Conservation (phyloP, 2,329 filamentous ascomycete genomes). For the Sarocladiaceae sp. region DNA sequence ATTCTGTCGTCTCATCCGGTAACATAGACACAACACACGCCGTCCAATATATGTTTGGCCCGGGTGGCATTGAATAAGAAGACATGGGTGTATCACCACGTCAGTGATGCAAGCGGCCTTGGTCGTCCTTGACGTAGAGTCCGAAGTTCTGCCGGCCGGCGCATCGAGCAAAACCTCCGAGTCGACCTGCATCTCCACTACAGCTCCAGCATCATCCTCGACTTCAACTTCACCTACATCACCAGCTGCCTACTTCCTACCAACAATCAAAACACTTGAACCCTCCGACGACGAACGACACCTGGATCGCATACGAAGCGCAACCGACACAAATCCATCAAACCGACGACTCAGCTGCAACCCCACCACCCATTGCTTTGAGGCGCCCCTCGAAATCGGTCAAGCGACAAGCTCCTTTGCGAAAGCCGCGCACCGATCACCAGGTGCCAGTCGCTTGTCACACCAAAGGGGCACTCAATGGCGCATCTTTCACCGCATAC, state of each 20-base stretch:
- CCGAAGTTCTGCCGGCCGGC: slow-evolving; percentile 5
- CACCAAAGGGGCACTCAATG: neutral
- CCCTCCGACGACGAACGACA: too few relatives aligned
- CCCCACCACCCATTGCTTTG: neutral
- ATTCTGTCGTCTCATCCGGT: too few relatives aligned
- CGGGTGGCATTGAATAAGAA: too few relatives aligned
- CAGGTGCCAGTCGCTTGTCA: neutral
- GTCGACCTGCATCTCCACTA: slow-evolving; percentile 1
- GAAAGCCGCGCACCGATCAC: neutral
- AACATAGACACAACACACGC: too few relatives aligned
- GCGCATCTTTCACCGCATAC: neutral
- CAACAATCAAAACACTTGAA: neutral
- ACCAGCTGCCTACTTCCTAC: too few relatives aligned
- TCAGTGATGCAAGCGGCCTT: too few relatives aligned
- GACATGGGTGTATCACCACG: neutral
- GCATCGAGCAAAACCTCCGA: neutral
- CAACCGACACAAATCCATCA: too few relatives aligned
- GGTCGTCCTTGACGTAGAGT: neutral
- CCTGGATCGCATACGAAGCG: too few relatives aligned
- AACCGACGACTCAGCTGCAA: too few relatives aligned
- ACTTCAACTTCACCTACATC: neutral
- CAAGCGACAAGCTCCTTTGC: neutral
- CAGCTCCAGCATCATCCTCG: slow-evolving; percentile 4
- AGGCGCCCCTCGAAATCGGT: neutral
- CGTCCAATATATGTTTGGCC: too few relatives aligned